Evolutionary conservation across 2,329 filamentous ascomycete genomes (phyloP), one percentile per base, ranked within the genome.

Genomic region (Bipolaris gigantea): DNA sequence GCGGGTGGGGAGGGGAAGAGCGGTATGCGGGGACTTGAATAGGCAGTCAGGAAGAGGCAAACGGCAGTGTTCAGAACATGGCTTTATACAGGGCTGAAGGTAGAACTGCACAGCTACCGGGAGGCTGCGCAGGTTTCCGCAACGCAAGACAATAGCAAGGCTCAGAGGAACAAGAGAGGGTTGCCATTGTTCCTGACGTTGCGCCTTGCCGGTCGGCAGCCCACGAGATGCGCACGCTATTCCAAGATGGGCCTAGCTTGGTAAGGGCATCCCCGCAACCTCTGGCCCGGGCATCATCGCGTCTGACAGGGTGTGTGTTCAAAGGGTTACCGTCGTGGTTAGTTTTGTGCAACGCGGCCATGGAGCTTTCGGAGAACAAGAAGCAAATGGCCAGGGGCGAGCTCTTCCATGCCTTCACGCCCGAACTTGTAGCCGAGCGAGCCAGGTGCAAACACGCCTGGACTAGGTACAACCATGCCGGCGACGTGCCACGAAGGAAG

Each of bases 321-420:
- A 15, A 13, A 16, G 25, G 18, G 15, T 18, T 9, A 46, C 15
- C 4, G 35, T 16, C 43, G 13, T 1, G 7, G 30, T 23, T 1
- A 5, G 30, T 23, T 23, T 40, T 23, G 32, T 7, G 16, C 16
- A n/a, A 34, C 33, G 21, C 69, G 10, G 15, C 19, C 18, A 50
- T 73, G 71, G 55, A 57, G 2, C 23, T 66, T 0, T 69, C 66
- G 10, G 73, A 75, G 48, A 76, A 76, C 61, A 74, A 70, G 59
- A 62, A 66, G 39, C 71, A 68, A 41, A 90, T 90, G 86, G 73
- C 77, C 43, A 77, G 80, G 13, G 88, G 88, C 44, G 85, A 93
- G 70, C 80, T 93, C 10, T 92, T 91, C 73, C 82, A 86, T 63
- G 85, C 88, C 38, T 92, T 92, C 67, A 83, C 84, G 0, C 87